Conservation (phyloP, 2,329 filamentous ascomycete species). For the Leptographium radiaticola region DNA sequence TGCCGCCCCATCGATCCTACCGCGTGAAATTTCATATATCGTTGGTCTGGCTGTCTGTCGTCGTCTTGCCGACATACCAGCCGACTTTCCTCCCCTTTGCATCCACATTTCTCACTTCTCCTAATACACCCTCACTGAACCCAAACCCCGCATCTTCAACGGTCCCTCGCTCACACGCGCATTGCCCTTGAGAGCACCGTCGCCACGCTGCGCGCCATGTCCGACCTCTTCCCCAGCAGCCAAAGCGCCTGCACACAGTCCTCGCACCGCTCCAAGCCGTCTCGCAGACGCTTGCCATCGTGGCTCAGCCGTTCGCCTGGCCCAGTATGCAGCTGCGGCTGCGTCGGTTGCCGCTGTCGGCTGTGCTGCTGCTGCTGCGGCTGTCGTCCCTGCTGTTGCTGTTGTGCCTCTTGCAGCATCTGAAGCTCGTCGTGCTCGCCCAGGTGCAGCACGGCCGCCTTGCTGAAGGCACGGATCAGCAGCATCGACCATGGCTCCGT, state of each 20-base stretch:
- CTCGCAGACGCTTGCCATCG: constrained; percentile 11
- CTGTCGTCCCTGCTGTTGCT: constrained; percentile 4
- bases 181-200: constrained; percentile 56
- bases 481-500: constrained; percentile 48
- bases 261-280: constrained; percentile 25
- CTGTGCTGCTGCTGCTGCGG: constrained; percentile 4
- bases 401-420: neutral
- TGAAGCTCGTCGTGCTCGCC: constrained; percentile 19
- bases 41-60: too few species aligned
- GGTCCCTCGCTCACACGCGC: neutral
- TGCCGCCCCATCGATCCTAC: too few species aligned
- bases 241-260: constrained; percentile 39
- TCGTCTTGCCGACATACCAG: too few species aligned
- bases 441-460: constrained; percentile 27
- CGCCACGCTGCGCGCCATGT: constrained; percentile 27
- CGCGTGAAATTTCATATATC: too few species aligned
- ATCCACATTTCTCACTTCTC: neutral
- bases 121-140: neutral
- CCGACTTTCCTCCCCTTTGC: too few species aligned
- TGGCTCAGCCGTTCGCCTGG: constrained; percentile 13
- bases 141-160: neutral
- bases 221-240: constrained; percentile 41
- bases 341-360: neutral
- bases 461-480: constrained; percentile 38
- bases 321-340: neutral